These are phyloP conservation scores for Entonaema liquescens DNA, from an alignment of 495 filamentous ascomycete species.

Conservation along the genomic window DNA sequence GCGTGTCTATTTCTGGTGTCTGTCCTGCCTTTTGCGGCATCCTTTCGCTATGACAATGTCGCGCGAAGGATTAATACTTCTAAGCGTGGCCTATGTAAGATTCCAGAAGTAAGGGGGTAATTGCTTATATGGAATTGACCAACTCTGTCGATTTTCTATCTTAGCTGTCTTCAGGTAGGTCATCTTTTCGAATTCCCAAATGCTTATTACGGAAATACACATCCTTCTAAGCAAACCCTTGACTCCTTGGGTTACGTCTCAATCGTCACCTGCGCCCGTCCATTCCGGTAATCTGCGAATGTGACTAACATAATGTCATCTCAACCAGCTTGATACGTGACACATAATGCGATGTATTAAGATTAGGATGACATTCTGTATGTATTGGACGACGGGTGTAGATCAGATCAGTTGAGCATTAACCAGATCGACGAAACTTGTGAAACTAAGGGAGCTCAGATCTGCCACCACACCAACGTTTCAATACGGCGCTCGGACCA, in stretches of 20 bases:
- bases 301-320: conserved; percentile 16
- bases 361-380: conserved; percentile 11
- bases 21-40: background rate
- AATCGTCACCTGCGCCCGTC: background rate
- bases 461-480: conserved; percentile 34
- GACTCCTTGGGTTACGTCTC: background rate
- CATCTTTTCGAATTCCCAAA: background rate
- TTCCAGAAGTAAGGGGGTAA: background rate
- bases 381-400: conserved; percentile 12
- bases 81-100: conserved; percentile 3
- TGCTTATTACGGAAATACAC: background rate
- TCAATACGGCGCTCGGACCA: conserved; percentile 33
- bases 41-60: background rate
- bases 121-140: background rate
- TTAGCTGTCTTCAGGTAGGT: background rate
- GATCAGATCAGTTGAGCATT: conserved; percentile 28
- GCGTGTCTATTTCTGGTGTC: background rate
- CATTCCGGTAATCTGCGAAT: conserved; percentile 7
- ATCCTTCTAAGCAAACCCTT: conserved; percentile 3
- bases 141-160: background rate
- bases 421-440: background rate
- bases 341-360: conserved; percentile 4
- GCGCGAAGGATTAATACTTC: background rate
- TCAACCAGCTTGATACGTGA: conserved; percentile 14
- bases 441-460: conserved; percentile 5